Percentiles rank a stretch among this genome's conserved stretches.
Conservation (phyloP, 345 rosid species). For the Hibiscus mutabilis region DNA sequence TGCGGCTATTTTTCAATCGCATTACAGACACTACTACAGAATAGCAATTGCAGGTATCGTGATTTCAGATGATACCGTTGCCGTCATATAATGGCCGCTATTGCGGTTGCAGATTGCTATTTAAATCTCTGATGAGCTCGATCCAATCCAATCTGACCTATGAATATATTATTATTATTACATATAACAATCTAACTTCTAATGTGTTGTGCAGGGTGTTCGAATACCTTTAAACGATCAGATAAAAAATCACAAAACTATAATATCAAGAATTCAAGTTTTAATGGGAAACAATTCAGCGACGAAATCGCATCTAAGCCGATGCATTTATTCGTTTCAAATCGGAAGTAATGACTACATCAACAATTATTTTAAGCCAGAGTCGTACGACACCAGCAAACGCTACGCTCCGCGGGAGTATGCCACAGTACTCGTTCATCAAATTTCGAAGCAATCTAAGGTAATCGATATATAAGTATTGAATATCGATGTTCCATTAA, state of each 20-base stretch:
- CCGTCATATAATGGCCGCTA: too few relatives aligned
- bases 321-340: constrained; percentile 34
- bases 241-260: constrained; percentile 31
- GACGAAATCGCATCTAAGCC: constrained; percentile 10
- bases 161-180: too few relatives aligned
- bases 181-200: not conserved
- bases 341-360: constrained; percentile 46
- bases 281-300: constrained; percentile 6
- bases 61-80: too few relatives aligned
- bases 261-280: constrained; percentile 1
- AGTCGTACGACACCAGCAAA: not conserved
- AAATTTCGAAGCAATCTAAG: not conserved
- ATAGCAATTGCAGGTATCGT: too few relatives aligned
- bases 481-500: not conserved
- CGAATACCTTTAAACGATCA: constrained; percentile 28
- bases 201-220: constrained; percentile 23
- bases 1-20: too few relatives aligned
- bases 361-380: constrained; percentile 44
- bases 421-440: not conserved
- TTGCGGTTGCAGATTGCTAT: too few relatives aligned
- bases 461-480: not conserved
- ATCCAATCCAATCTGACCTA: too few relatives aligned
- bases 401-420: not conserved
- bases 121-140: too few relatives aligned
- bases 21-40: too few relatives aligned